Percentiles rank a stretch among this genome's conserved stretches.
Conservation (phyloP, 192 early-diverging fungal genomes). For the Podila verticillata region DNA sequence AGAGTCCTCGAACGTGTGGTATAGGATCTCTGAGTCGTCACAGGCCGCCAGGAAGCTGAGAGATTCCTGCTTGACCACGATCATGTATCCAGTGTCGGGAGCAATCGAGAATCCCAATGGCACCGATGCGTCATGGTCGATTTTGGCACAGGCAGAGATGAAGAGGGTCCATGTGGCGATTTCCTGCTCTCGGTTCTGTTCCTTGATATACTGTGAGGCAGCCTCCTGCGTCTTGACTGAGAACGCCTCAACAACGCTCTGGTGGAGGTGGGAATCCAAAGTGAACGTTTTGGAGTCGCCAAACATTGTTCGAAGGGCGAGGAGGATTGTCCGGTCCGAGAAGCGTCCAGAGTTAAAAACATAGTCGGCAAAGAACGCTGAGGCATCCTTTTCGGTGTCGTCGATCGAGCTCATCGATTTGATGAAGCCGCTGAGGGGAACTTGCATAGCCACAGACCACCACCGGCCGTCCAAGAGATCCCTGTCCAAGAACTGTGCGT, state of each 20-base stretch:
- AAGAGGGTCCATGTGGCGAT: slow-evolving; percentile 36
- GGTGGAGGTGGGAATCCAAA: slow-evolving; percentile 11
- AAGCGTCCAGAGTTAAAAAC: slow-evolving; percentile 41
- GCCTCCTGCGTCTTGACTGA: slow-evolving; percentile 3
- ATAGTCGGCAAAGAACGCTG: slow-evolving; percentile 31
- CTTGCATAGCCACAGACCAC: slow-evolving; percentile 48
- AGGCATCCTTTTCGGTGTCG: slow-evolving; percentile 20
- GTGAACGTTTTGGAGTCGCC: slow-evolving; percentile 7
- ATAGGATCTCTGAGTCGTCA: slow-evolving; percentile 46
- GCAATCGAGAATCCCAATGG: slow-evolving; percentile 32
- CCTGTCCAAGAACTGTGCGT: slow-evolving; percentile 7
- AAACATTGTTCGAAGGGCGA: slow-evolving; percentile 17
- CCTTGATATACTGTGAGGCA: not conserved
- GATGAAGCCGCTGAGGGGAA: slow-evolving; percentile 29
- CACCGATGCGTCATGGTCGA: slow-evolving; percentile 35
- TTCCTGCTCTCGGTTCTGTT: slow-evolving; percentile 14
- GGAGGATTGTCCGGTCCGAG: slow-evolving; percentile 37
- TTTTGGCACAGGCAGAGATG: slow-evolving; percentile 41
- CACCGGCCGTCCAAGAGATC: slow-evolving; percentile 39
- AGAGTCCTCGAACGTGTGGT: slow-evolving; percentile 42
- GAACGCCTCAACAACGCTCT: slow-evolving; percentile 12
- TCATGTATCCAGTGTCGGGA: slow-evolving; percentile 37
- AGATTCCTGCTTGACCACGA: slow-evolving; percentile 37
- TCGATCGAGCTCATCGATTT: slow-evolving; percentile 41
- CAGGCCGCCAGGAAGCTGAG: slow-evolving; percentile 44